Base-by-base conservation (phyloP, 169 alveolate genomes). In the Plasmodium cynomolgi region DNA sequence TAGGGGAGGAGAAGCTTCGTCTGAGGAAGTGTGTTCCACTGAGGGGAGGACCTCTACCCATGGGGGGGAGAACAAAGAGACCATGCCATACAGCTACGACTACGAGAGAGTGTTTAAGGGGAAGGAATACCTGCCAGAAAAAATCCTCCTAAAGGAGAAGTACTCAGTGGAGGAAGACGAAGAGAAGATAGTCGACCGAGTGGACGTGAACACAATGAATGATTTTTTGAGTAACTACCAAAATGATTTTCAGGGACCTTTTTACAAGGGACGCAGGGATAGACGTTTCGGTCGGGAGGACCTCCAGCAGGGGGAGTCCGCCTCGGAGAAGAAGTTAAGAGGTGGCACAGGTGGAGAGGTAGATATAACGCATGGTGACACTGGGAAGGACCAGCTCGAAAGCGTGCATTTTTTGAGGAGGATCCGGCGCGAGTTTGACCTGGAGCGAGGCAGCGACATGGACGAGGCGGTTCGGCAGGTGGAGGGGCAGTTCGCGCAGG, bases 181-280 rank as follows among this genome's bases (percentile, higher is more conserved):
- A 54, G 68, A 15, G 26, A 86, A 72, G 47, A 4, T 86, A 54
- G 50, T 86, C 20, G 86, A 77, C 6, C 62, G 29, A 20, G 15
- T 54, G 1, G 73, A 86, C 81, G 72, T 58, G 17, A 75, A 79
- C 50, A 71, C 29, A 2, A 50, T 86, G 93, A 86, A 86, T 50
- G 82, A 86, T 31, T 77, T 86, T 75, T 47, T 86, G 54, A 86
- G 81, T 39, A 56, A 72, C 23, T 79, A 86, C 44, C 58, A 77
- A 31, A 86, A 86, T 86, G 80, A 86, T 37, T 86, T 79, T 15
- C n/a, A 13, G 11, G 31, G 20, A 20, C 13, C 93, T 11, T 86
- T 77, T 86, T 86, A 86, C 68, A 86, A 86, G 71, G 93, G 83
- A 8, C 39, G 82, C 15, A 47, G 93, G 44, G 93, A 86, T 37